phyloP scores from a whole-genome alignment of 305 asterid species.

The Salvia sclarea region DNA sequence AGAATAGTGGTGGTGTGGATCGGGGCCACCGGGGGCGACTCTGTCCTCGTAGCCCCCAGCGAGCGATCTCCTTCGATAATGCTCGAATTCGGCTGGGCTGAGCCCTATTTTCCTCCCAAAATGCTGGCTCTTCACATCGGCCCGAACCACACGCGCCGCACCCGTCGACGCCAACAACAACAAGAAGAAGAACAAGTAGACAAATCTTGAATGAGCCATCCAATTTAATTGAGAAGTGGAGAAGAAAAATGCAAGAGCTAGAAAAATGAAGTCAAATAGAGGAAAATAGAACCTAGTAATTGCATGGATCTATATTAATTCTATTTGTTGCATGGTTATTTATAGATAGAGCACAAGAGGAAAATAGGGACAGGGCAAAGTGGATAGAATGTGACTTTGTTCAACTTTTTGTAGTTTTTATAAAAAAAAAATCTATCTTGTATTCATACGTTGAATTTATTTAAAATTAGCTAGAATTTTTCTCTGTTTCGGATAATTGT shows the following conservation, averaged over 20 bases:
- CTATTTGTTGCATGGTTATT: constrained; percentile 20
- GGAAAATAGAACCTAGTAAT: too few species aligned
- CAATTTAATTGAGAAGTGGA: neutral
- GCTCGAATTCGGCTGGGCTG: constrained; percentile 20
- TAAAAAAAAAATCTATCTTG: neutral
- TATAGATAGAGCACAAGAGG: constrained; percentile 16
- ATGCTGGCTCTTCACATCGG: neutral
- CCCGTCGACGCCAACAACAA: neutral
- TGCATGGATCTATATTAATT: constrained; percentile 36
- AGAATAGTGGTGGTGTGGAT: constrained; percentile 48
- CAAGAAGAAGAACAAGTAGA: neutral
- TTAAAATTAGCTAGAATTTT: too few species aligned
- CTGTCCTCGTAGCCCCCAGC: constrained; percentile 28
- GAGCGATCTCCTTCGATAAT: constrained; percentile 26
- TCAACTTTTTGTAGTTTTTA: too few species aligned
- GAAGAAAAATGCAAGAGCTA: neutral
- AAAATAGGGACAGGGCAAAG: constrained; percentile 14
- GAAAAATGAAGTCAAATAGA: neutral
- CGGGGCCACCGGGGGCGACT: constrained; percentile 54
- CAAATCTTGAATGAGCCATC: constrained; percentile 27
- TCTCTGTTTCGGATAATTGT: too few species aligned
- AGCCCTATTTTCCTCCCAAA: constrained; percentile 36
- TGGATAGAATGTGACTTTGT: constrained; percentile 25
- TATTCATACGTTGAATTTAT: neutral
- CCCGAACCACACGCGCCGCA: constrained; percentile 28